Evolutionary conservation across 1,284 basidiomycete genomes (phyloP), one percentile per base, ranked within the genome.

Genomic region (Melampsora larici-populina): DNA sequence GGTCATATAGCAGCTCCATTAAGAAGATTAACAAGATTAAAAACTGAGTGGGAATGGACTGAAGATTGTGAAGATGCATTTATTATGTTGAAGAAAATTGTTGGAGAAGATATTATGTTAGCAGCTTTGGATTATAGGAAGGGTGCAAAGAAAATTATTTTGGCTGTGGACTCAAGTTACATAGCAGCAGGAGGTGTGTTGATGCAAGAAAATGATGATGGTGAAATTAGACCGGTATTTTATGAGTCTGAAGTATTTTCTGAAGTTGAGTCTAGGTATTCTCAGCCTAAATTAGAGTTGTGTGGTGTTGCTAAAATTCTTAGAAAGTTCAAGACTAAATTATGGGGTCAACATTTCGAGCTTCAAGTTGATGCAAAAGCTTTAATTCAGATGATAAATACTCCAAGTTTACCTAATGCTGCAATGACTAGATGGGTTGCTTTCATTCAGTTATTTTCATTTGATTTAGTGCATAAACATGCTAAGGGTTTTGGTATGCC

Each of bases 241-340:
- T 71, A 71, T 43, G 21, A 62, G 46, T 71, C 29, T 17, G 11
- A 60, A 40, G n/a, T 40, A 4, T 71, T 71, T 62, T 58, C 64
- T 13, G 15, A 48, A 4, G 62, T 74, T n/a, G 64, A 74, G 24
- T 74, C 72, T 2, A 29, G 36, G 21, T 74, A 74, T 31, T 74
- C 72, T n/a, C 72, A 74, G 21, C 63, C 72, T 11, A 74, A 74
- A 43, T 36, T 74, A n/a, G 64, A 74, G 24, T 48, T 74, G 2
- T 74, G 72, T 55, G 72, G 72, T 33, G 72, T 65, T n/a, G 72
- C 63, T 3, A 55, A 48, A 13, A 67, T 74, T 7, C n/a, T 74
- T 2, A 67, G 58, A 33, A 73, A 74, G 29, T 24, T 66, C 1
- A 43, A 74, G 31, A 66, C 33, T 18, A 24, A 31, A 65, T 74